Base-by-base conservation (phyloP, 208 protist genomes). In the Novymonas esmeraldas region DNA sequence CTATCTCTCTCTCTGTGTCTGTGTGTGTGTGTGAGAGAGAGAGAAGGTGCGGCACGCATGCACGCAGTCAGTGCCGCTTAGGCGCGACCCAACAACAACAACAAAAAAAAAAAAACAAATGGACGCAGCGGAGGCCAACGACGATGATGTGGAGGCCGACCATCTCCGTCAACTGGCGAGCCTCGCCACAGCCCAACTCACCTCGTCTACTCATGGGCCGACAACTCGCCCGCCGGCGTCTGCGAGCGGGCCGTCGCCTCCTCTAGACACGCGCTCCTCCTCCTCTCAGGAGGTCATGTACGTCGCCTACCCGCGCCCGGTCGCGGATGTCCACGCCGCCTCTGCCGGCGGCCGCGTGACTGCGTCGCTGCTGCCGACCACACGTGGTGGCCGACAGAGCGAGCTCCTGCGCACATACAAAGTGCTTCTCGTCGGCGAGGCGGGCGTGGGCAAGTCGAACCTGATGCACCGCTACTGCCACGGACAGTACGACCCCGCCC, bases 391-490 rank as follows among this genome's bases (percentile, higher is more conserved):
- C n/a, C 52, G 22, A 0, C 69, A 64, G 48, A 84, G 54, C 46
- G 61, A 64, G 7, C 84, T 85, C 29, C 72, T 81, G n/a, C 91
- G 46, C 16, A 98, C 97, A 28, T 98, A 98, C 79, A 99, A 99
- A 73, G 95, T 98, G 45, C 95, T 98, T 33, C 85, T 98, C 50
- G 98, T 99, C 54, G 86, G 88, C 33, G 94, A 97, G 64, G 97
- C 95, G 64, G 94, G 88, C 31, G 95, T 98, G 13, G 97, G 97
- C 61, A 99, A 99, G 82, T 97, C 84, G 18, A 98, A 96, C 76
- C 79, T 98, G 2, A 84, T 99, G 50, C 85, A 95, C 65, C 95
- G 98, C 60, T 99, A 98, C 77, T 97, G 92, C 45, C 89, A 96
- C 41, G 86, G 97, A 50, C 79, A 88, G 62, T 98, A 98, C 71